These are phyloP conservation scores for Ophiostoma australiae DNA, from an alignment of 2,329 filamentous ascomycete species.

Conservation along the genomic window DNA sequence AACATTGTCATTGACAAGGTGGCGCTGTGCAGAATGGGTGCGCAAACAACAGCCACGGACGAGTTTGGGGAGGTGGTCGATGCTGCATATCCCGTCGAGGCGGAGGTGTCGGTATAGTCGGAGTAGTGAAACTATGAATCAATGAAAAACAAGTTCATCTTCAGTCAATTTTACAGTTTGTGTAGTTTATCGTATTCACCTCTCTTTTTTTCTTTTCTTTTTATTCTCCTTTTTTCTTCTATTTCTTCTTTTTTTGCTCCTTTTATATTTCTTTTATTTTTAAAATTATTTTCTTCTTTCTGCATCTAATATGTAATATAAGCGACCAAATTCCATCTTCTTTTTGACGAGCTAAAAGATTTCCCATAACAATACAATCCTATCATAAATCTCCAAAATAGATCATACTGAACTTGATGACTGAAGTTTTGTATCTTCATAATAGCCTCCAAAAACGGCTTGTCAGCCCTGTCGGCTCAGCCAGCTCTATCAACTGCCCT, in stretches of 20 bases:
- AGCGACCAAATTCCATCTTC: neutral
- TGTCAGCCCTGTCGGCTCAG: neutral
- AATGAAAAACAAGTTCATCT: too few species aligned
- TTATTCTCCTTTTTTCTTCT: neutral
- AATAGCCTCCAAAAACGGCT: neutral
- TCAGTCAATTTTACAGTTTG: too few species aligned
- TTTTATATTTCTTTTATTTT: neutral
- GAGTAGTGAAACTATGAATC: neutral
- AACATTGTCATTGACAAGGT: slow-evolving; percentile 63
- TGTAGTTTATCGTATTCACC: slow-evolving; percentile 15
- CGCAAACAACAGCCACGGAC: slow-evolving; percentile 52
- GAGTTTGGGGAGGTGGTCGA: slow-evolving; percentile 47
- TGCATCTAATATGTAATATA: too few species aligned
- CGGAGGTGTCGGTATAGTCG: slow-evolving; percentile 36
- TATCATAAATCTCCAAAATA: neutral
- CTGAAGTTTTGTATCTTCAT: neutral
- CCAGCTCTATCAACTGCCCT: neutral
- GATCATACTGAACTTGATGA: neutral
- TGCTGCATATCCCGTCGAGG: slow-evolving; percentile 51
- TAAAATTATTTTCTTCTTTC: neutral
- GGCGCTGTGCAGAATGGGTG: slow-evolving; percentile 83
- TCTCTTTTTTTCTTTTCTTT: neutral
- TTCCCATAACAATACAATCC: too few species aligned
- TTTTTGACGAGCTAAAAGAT: too few species aligned
- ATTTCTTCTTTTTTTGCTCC: neutral